Evolutionary conservation across 257 asterid species (phyloP).

Genomic region (Plantago major): DNA sequence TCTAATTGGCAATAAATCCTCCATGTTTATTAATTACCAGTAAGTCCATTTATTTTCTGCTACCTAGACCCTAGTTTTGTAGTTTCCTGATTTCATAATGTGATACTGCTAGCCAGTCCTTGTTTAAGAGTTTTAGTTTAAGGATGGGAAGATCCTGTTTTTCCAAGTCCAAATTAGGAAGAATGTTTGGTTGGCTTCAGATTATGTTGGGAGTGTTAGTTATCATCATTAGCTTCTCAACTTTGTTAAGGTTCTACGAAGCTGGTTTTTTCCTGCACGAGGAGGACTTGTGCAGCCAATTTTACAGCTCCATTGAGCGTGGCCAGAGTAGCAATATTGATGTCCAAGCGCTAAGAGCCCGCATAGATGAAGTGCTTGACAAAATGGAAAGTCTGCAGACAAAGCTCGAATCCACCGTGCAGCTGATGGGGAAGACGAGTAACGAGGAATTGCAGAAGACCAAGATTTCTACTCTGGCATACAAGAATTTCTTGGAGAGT

Average conservation of each 20-base stretch:
- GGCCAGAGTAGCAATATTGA: slow-evolving; percentile 27
- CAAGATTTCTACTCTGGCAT: slow-evolving; percentile 44
- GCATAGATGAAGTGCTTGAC: slow-evolving; percentile 55
- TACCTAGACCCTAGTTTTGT: not conserved
- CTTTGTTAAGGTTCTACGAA: slow-evolving; percentile 54
- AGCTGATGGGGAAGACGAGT: slow-evolving; percentile 40
- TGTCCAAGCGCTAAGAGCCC: slow-evolving; percentile 35
- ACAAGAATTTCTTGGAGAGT: slow-evolving; percentile 58
- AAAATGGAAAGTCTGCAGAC: slow-evolving; percentile 61
- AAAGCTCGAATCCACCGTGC: slow-evolving; percentile 61
- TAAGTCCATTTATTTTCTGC: not conserved
- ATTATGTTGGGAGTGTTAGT: slow-evolving; percentile 60
- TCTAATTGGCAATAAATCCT: no score
- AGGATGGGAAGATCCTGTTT: slow-evolving; percentile 29
- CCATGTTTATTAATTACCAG: not conserved
- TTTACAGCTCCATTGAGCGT: slow-evolving; percentile 31
- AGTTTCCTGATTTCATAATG: not conserved
- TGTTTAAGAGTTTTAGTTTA: not conserved
- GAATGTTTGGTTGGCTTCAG: slow-evolving; percentile 68
- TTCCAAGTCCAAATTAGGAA: slow-evolving; percentile 47
- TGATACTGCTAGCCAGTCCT: no score
- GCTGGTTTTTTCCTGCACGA: slow-evolving; percentile 60
- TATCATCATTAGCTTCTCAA: slow-evolving; percentile 61
- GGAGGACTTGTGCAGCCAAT: slow-evolving; percentile 71
- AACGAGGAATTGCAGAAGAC: slow-evolving; percentile 22